Evolutionary conservation across 1,284 basidiomycete genomes (phyloP).

Genomic region (Mycena sp.): DNA sequence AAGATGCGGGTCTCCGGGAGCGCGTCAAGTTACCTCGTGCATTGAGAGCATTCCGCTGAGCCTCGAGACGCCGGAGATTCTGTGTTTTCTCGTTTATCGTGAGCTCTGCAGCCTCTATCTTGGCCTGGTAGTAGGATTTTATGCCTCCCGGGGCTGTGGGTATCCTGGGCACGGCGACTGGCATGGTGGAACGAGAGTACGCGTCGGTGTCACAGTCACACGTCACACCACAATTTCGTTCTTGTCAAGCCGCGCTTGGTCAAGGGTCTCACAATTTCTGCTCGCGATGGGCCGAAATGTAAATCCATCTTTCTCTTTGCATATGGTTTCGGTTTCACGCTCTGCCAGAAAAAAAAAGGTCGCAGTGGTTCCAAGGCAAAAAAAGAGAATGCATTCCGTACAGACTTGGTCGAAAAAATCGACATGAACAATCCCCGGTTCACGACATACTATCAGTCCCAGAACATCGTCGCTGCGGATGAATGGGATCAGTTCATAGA

Average conservation of each 20-base stretch:
- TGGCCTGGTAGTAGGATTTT: slow-evolving; percentile 94
- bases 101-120: slow-evolving; percentile 93
- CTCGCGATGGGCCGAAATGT: slow-evolving; percentile 12
- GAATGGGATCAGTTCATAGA: slow-evolving; percentile 88
- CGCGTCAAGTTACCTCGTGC: slow-evolving; percentile 73
- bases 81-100: slow-evolving; percentile 97
- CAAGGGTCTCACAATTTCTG: neutral
- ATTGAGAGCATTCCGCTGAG: slow-evolving; percentile 96
- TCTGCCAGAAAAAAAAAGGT: slow-evolving; percentile 23
- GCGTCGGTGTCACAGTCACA: slow-evolving; percentile 23
- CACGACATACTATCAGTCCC: slow-evolving; percentile 80
- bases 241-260: too few relatives aligned
- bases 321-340: neutral
- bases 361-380: slow-evolving; percentile 14
- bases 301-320: neutral
- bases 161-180: slow-evolving; percentile 54
- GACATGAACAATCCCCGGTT: slow-evolving; percentile 82
- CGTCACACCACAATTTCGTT: too few relatives aligned
- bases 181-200: slow-evolving; percentile 50
- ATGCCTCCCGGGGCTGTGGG: slow-evolving; percentile 68
- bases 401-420: slow-evolving; percentile 57
- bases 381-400: slow-evolving; percentile 42
- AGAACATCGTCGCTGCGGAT: slow-evolving; percentile 72
- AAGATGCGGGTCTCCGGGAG: neutral
- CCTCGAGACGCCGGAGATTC: slow-evolving; percentile 94